Conservation (phyloP, 1,139 yeast genomes). For the Pichia sp. region DNA sequence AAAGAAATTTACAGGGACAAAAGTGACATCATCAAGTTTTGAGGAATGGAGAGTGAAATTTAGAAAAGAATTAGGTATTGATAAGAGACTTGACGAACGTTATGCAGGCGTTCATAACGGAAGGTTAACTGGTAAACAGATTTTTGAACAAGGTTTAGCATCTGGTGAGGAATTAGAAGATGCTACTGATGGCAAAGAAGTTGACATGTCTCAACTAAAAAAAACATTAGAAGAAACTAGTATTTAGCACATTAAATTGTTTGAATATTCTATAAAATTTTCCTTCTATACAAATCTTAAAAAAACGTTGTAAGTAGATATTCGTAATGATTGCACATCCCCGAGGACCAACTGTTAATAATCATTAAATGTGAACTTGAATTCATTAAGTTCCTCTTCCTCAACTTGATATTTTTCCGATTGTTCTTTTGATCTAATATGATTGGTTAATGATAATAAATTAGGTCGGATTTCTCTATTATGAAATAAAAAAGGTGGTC, state of each 20-base stretch:
- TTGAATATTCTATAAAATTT: not conserved
- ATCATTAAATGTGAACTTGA: conserved; percentile 4
- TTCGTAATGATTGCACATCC: not conserved
- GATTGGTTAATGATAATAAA: not conserved
- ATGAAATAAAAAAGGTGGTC: conserved; percentile 2
- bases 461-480: not conserved
- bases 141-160: conserved; percentile 84
- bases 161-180: conserved; percentile 36
- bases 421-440: not conserved
- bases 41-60: conserved; percentile 65
- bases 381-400: not conserved
- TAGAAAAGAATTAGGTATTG: conserved; percentile 63
- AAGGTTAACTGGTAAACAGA: conserved; percentile 77
- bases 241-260: conserved; percentile 4
- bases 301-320: not conserved
- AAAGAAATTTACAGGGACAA: conserved; percentile 59
- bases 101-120: conserved; percentile 60
- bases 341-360: not conserved
- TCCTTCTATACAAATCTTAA: not conserved
- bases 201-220: conserved; percentile 16
- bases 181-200: conserved; percentile 24
- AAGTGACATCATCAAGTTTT: conserved; percentile 63
- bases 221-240: conserved; percentile 17
- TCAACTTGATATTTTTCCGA: not conserved
- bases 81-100: conserved; percentile 44